phyloP scores from a whole-genome alignment of 495 filamentous ascomycete species.

The Podospora pseudoanserina region DNA sequence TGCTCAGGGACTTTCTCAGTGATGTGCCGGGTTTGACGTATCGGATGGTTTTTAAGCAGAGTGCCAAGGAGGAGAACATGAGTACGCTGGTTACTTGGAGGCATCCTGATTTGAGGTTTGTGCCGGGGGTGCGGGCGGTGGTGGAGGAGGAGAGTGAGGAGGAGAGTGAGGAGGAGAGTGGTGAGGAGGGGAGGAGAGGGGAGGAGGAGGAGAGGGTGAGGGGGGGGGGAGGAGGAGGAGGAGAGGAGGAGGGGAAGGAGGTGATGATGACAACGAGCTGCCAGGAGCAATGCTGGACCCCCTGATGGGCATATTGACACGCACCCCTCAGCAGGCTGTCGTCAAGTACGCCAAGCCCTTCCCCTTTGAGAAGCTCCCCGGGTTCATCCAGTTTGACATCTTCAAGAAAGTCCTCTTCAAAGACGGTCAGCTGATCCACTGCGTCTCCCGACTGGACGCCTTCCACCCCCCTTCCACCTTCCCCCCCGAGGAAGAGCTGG shows the following conservation, averaged over 20 bases:
- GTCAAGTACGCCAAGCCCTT: slow-evolving; percentile 9
- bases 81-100: slow-evolving; percentile 14
- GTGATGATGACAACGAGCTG: too few species aligned
- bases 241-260: too few species aligned
- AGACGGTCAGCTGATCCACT: slow-evolving; percentile 30
- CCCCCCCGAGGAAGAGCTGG: slow-evolving; percentile 18
- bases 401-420: slow-evolving; percentile 30
- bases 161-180: neutral
- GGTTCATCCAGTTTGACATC: slow-evolving; percentile 28
- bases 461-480: slow-evolving; percentile 17
- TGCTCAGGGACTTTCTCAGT: too few species aligned
- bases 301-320: too few species aligned
- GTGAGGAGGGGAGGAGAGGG: neutral
- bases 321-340: neutral
- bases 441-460: slow-evolving; percentile 40
- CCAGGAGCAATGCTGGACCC: too few species aligned
- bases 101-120: slow-evolving; percentile 30
- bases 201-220: neutral
- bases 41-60: slow-evolving; percentile 15
- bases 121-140: neutral
- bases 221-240: neutral
- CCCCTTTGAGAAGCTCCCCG: slow-evolving; percentile 32
- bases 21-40: too few species aligned
- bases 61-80: slow-evolving; percentile 40
- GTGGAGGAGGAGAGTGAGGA: neutral